A percentile compares a stretch with the other conserved stretches of the same genome.
Evolutionary conservation across 116 monocot genomes (phyloP).

Genomic region (Phalaenopsis hybrid): DNA sequence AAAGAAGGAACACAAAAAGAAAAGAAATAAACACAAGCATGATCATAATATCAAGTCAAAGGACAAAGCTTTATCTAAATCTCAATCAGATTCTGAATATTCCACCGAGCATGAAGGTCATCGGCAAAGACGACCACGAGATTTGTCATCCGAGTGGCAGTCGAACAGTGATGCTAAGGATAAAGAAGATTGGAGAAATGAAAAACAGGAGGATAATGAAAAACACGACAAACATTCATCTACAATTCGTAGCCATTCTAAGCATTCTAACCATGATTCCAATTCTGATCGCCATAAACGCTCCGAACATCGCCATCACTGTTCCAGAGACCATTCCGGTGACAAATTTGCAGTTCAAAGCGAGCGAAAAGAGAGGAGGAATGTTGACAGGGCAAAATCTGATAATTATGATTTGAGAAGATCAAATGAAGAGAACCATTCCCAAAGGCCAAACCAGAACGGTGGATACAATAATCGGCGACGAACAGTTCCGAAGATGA

Average conservation of each 20-base stretch:
- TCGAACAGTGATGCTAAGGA: neutral
- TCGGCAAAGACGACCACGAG: neutral
- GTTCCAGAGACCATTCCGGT: neutral
- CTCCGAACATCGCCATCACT: neutral
- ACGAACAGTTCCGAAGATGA: constrained; percentile 48
- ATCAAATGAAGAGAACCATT: constrained; percentile 8
- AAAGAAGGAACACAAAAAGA: constrained; percentile 32
- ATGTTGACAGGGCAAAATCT: neutral
- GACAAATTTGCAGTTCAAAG: neutral
- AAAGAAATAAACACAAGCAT: constrained; percentile 57
- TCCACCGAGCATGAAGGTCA: neutral
- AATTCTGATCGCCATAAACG: neutral
- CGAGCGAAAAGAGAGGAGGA: constrained; percentile 7
- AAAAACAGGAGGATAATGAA: neutral
- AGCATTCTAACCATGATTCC: neutral
- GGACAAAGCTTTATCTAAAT: neutral
- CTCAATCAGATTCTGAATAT: neutral
- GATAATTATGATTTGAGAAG: neutral
- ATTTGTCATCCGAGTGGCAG: neutral
- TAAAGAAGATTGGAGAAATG: constrained; percentile 3
- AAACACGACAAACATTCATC: constrained; percentile 4
- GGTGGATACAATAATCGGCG: constrained; percentile 31
- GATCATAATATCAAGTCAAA: constrained; percentile 11
- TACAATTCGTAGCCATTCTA: neutral
- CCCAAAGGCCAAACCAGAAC: neutral